phyloP scores from a whole-genome alignment of 2,329 filamentous ascomycete genomes.

The Xylogone sp. region DNA sequence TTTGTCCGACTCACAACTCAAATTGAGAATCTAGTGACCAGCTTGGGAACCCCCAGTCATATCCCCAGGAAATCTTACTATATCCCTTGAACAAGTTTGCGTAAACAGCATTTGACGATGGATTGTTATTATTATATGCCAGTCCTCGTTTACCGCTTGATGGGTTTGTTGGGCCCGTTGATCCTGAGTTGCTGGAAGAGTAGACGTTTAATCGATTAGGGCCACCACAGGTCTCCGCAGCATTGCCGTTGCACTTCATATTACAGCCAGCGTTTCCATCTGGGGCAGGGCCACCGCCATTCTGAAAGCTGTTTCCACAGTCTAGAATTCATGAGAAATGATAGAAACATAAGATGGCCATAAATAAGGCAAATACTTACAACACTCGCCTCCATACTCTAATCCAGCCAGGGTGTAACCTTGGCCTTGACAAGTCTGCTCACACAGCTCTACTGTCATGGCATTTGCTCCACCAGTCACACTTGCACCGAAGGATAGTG shows the following conservation, averaged over 20 bases:
- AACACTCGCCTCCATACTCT: conserved; percentile 6
- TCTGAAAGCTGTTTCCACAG: not conserved
- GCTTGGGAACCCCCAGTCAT: conserved; percentile 60
- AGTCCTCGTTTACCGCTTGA: conserved; percentile 55
- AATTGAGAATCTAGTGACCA: conserved; percentile 36
- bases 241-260: conserved; percentile 23
- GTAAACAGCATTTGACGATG: conserved; percentile 6
- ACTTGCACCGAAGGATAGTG: not conserved
- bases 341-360: not conserved
- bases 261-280: conserved; percentile 15
- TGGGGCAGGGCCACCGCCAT: not conserved
- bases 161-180: conserved; percentile 2
- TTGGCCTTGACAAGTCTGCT: not conserved
- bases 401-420: conserved; percentile 6
- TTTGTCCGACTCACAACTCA: conserved; percentile 31
- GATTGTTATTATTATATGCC: conserved; percentile 55
- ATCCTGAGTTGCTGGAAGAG: too few species aligned
- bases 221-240: conserved; percentile 19
- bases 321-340: not conserved
- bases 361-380: not conserved
- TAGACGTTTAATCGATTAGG: not conserved
- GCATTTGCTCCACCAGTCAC: not conserved
- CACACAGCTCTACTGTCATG: conserved; percentile 4
- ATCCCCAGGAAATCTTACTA: conserved; percentile 52
- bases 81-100: conserved; percentile 39